A percentile compares a stretch with the other conserved stretches of the same genome.
Evolutionary conservation across 768 basidiomycete genomes (phyloP).

Genomic region (Naganishia vishniacii): DNA sequence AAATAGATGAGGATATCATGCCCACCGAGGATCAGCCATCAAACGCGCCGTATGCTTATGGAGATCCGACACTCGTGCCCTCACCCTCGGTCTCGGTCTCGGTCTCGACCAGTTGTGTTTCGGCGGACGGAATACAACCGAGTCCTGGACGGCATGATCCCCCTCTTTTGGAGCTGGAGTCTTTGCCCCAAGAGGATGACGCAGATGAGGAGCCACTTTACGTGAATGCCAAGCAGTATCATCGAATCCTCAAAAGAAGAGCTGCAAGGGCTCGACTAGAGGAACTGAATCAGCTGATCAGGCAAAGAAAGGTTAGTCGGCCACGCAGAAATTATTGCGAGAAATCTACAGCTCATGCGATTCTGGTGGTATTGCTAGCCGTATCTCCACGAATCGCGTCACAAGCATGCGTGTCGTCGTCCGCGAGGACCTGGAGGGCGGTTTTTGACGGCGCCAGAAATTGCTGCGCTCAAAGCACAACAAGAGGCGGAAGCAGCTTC

Average conservation of each 20-base stretch:
- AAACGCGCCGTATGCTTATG: neutral
- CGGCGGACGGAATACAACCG: neutral
- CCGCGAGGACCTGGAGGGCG: conserved; percentile 95
- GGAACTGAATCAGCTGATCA: conserved; percentile 85
- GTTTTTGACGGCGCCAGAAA: conserved; percentile 94
- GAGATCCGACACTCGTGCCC: neutral
- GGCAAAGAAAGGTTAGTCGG: conserved; percentile 76
- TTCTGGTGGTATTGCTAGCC: conserved; percentile 56
- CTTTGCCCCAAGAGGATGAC: conserved; percentile 29
- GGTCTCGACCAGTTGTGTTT: neutral
- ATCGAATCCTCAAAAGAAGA: conserved; percentile 92
- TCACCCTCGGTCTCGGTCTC: neutral
- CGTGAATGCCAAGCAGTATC: conserved; percentile 99
- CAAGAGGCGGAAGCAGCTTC: conserved; percentile 19
- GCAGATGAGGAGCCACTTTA: conserved; percentile 82
- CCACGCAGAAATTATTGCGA: neutral
- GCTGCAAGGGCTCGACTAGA: conserved; percentile 84
- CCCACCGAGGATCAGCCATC: neutral
- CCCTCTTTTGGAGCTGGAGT: conserved; percentile 24
- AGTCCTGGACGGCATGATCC: neutral
- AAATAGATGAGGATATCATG: neutral
- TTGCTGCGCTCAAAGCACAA: conserved; percentile 50
- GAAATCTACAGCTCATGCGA: conserved; percentile 5
- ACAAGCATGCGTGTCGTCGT: conserved; percentile 95
- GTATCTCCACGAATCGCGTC: conserved; percentile 94